Base-by-base conservation (phyloP, 2,329 filamentous ascomycete species). In the Westerdykella aurantiaca region DNA sequence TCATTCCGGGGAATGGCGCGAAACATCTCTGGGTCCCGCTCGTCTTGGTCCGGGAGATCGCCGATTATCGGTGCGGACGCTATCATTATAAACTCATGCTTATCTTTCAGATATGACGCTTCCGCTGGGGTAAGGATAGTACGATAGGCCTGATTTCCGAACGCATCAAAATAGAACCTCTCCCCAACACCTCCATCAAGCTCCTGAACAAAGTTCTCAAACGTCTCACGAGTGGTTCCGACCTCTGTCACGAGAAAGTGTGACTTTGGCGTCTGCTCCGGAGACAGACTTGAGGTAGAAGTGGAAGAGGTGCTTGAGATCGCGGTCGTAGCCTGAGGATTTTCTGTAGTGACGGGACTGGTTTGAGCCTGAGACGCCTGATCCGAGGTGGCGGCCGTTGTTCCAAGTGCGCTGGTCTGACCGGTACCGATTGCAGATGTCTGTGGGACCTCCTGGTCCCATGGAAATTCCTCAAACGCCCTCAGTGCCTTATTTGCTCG, bases 401-500 rank as follows among this genome's bases (percentile, higher is more conserved):
- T 44, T n/a, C 42, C 31, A 21, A 16, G 5, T 23, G 40, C 31
- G 25, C 5, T 10, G 10, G 23, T 5, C 23, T 25, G 23, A 25
- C 23, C 23, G 23, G 5, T 25, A 25, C 23, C 10, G 23, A 25
- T 10, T 13, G 22, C 37, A 34, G 44, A 40, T 9, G 41, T 29
- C 7, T 46, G 35, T 4, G 45, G 43, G 37, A 39, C n/a, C 22
- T 50, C 47, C 1, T 23, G 23, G 13, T 49, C 42, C 51, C 47
- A 54, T 13, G 46, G 47, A 38, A 52, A 52, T 6, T 54, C 44
- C 25, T 33, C 25, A n/a, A 51, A 48, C 14, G 38, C 39, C 17
- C 49, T 42, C 33, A 52, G 14, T 5, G 50, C 49, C 2, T 34
- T 25, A 11, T 21, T 33, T 18, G 45, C 49, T 29, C 44, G 18